Evolutionary conservation across 2,329 filamentous ascomycete genomes (phyloP).

Genomic region (Scleromitrula shiraiana): DNA sequence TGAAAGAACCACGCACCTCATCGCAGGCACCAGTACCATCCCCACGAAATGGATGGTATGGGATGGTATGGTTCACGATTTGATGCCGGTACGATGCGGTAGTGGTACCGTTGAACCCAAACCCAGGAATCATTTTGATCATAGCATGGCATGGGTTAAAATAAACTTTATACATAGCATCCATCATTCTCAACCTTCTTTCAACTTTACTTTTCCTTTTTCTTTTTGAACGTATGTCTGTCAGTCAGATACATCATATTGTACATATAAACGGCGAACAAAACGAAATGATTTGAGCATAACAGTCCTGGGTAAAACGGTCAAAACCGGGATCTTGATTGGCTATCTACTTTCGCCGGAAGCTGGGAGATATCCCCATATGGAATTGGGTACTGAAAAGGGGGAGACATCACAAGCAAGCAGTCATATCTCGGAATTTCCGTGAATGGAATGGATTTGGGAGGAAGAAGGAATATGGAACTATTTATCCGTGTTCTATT

Average conservation of each 20-base stretch:
- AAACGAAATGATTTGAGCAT: too few species aligned
- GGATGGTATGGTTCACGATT: too few species aligned
- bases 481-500: too few species aligned
- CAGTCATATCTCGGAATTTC: neutral
- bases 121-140: conserved; percentile 23
- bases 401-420: neutral
- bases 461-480: too few species aligned
- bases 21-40: conserved; percentile 11
- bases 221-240: too few species aligned
- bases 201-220: too few species aligned
- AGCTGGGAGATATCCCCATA: conserved; percentile 9
- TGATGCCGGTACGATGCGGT: conserved; percentile 21
- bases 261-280: too few species aligned
- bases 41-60: too few species aligned
- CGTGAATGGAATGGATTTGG: too few species aligned
- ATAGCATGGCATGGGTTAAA: conserved; percentile 25
- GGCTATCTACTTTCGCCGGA: neutral
- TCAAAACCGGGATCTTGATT: conserved; percentile 8
- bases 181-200: conserved; percentile 8
- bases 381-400: neutral
- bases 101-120: too few species aligned
- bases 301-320: conserved; percentile 5
- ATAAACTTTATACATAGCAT: conserved; percentile 10
- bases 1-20: conserved; percentile 6
- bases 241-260: too few species aligned